These are phyloP conservation scores for Calonectria crousiana DNA, from an alignment of 2,329 filamentous ascomycete genomes.

Conservation along the genomic window DNA sequence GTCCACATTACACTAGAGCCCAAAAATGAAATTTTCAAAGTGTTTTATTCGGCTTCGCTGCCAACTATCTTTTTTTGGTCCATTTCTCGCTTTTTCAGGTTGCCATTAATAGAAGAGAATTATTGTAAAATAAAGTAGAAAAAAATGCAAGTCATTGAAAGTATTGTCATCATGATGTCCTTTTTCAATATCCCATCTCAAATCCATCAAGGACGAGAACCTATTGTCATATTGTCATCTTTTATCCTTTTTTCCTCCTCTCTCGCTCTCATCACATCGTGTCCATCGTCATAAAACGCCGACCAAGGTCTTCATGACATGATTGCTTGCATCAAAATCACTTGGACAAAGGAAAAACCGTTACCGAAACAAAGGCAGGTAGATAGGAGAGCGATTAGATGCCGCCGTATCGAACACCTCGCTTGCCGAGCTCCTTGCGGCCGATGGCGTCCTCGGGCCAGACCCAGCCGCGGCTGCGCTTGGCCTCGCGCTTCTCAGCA, in stretches of 20 bases:
- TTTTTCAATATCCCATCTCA: background rate
- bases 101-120: constrained; percentile 21
- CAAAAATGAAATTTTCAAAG: background rate
- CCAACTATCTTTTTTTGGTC: constrained; percentile 7
- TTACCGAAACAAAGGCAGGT: background rate
- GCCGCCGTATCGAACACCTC: constrained; percentile 69
- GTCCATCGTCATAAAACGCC: constrained; percentile 1
- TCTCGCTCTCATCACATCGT: background rate
- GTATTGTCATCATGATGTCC: constrained; percentile 11
- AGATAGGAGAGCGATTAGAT: constrained; percentile 26
- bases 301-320: constrained; percentile 2
- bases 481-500: constrained; percentile 82
- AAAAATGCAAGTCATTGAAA: constrained; percentile 11
- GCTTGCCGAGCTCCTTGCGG: constrained; percentile 77
- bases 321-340: constrained; percentile 4
- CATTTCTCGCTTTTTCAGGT: constrained; percentile 12
- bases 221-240: background rate
- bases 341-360: background rate
- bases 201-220: constrained; percentile 16
- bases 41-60: constrained; percentile 1
- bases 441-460: constrained; percentile 80
- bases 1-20: background rate
- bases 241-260: background rate
- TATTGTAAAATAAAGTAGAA: constrained; percentile 8
- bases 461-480: constrained; percentile 80